Evolutionary conservation across 139 green algal genomes (phyloP).

Genomic region (Coelastrella sp.): DNA sequence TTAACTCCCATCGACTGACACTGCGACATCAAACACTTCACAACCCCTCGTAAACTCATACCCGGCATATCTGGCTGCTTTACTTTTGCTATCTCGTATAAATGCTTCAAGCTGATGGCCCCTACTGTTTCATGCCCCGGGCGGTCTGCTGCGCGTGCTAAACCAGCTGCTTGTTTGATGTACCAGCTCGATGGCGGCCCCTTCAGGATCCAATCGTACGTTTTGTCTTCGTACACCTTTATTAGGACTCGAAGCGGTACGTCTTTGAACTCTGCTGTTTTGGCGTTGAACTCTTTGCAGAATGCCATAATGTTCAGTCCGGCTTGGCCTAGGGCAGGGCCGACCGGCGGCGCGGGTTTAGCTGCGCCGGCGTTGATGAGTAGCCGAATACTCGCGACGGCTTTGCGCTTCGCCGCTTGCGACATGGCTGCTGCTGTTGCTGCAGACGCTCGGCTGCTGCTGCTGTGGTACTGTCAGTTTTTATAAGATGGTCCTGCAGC

Average conservation of each 20-base stretch:
- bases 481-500: neutral
- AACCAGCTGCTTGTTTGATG: conserved; percentile 86
- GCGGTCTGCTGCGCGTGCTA: conserved; percentile 73
- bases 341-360: conserved; percentile 94
- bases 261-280: conserved; percentile 86
- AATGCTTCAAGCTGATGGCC: conserved; percentile 90
- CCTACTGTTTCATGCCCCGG: conserved; percentile 87
- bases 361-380: conserved; percentile 94
- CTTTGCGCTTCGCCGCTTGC: conserved; percentile 57
- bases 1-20: conserved; percentile 93
- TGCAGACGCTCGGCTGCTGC: conserved; percentile 15
- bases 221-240: conserved; percentile 89
- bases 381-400: conserved; percentile 86
- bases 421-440: conserved; percentile 37
- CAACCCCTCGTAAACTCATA: conserved; percentile 82
- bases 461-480: neutral
- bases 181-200: conserved; percentile 84
- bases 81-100: conserved; percentile 93
- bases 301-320: conserved; percentile 99
- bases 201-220: conserved; percentile 90
- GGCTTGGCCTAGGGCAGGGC: conserved; percentile 95
- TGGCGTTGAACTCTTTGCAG: conserved; percentile 99
- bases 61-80: conserved; percentile 88
- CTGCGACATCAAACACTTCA: conserved; percentile 82
- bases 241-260: conserved; percentile 62